Base-by-base conservation (phyloP, 306 rosid genomes). In the Fragaria nilgerrensis region DNA sequence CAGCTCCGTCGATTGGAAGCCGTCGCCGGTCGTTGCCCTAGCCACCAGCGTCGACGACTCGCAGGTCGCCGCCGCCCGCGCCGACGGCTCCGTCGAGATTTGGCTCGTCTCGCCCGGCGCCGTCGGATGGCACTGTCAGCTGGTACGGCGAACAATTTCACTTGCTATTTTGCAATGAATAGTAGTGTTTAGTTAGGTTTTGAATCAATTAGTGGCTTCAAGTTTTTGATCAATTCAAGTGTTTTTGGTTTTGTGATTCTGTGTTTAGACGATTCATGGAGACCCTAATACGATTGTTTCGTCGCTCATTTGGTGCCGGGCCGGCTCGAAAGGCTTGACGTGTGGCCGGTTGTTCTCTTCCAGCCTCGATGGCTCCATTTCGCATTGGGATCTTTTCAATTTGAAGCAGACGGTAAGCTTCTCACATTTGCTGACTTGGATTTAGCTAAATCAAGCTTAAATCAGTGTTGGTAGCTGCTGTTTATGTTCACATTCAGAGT, bases 51-150 rank as follows among this genome's bases (percentile, higher is more conserved):
- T 85, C 68, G 96, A 95, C 75, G 94, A 93, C 49, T 77, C 84
- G 11, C 97, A 90, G 47, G 92, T 95, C 11, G 99, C 99, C 52
- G 99, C 96, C 0, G 95, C 96, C 16, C 97, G 99, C 12, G 89
- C 89, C 74, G 99, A 95, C 25, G 97, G 93, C 36, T 89, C 98
- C 8, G 80, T 96, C 9, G 99, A 96, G 87, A 79, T 96, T 80
- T 96, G 99, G 99, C 94, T 92, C n/a, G 99, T 96, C 48, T 96
- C 97, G 65, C 94, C 99, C 7, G 97, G 96, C 43, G 84, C 98
- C 45, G 93, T 91, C 1, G 97, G 96, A 29, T 96, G 99, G 99
- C 99, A 96, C 94, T 89, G 93, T 85, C 98, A 92, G 82, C 81
- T 94, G 91, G 98, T 94, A 90, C 75, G 1, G 27, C 49, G 43